Evolutionary conservation across 306 rosid species (phyloP), one percentile per base, ranked within the genome.

Genomic region (Malus asiatica): DNA sequence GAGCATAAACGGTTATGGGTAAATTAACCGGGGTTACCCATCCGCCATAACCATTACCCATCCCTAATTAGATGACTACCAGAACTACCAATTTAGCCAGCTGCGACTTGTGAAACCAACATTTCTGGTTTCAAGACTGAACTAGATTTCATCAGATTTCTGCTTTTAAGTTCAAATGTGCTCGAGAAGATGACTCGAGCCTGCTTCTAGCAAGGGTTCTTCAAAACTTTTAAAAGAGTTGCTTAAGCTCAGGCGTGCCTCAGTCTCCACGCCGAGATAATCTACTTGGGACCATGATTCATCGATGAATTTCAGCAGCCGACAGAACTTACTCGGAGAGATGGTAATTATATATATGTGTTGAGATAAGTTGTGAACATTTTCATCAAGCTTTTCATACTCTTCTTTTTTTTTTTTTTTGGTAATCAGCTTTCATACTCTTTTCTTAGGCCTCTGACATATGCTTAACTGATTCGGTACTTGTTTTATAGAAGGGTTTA

Each of bases 151-250:
- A 81, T 91, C 82, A 69, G n/a, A 35, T 78, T 84, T 72, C 67
- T 89, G 70, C 89, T 91, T 72, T 73, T 61, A 57, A 48, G 66
- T 75, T 86, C 89, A 19, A 88, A 84, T 0, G 75, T 73, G 66
- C 87, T 91, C 32, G 89, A 87, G 83, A 79, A 63, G 79, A 83
- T 87, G 97, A 75, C 42, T 33, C 71, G 80, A 78, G 76, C 88
- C 93, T 60, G 79, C 65, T 81, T 30, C 59, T 52, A 13, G 0
- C 46, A 23, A 55, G 30, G 82, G 52, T 16, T 83, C 57, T 48
- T 55, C 23, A 18, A 87, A 81, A 40, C 62, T 91, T 67, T 65
- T 78, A 51, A 86, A 83, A 82, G 79, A 87, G 73, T 73, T 91
- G 53, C 68, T 87, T 76, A 82, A 77, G 67, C 86, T 75, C 35